phyloP scores from a whole-genome alignment of 2,329 filamentous ascomycete genomes.

The Penicillium crustosum region DNA sequence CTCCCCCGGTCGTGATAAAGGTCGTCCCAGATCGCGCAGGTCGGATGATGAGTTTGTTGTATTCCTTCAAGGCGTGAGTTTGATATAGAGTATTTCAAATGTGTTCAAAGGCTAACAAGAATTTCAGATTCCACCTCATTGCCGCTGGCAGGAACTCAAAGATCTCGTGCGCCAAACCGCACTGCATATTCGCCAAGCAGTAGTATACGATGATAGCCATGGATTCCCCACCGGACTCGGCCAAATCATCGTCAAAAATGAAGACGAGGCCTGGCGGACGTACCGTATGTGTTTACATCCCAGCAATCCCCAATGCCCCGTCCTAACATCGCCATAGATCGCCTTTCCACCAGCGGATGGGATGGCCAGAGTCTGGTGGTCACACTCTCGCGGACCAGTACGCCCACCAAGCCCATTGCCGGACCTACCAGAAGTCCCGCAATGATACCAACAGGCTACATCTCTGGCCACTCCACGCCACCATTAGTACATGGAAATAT shows the following conservation, averaged over 20 bases:
- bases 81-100: background rate
- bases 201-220: slow-evolving; percentile 46
- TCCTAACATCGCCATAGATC: slow-evolving; percentile 33
- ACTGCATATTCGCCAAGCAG: slow-evolving; percentile 45
- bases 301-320: background rate
- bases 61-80: slow-evolving; percentile 45
- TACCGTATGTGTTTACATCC: slow-evolving; percentile 35
- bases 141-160: slow-evolving; percentile 48
- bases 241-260: slow-evolving; percentile 48
- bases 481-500: slow-evolving; percentile 30
- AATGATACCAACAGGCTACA: slow-evolving; percentile 29
- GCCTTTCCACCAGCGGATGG: slow-evolving; percentile 45
- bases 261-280: slow-evolving; percentile 47
- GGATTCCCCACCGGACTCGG: slow-evolving; percentile 45
- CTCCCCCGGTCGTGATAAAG: slow-evolving; percentile 35
- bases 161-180: slow-evolving; percentile 47
- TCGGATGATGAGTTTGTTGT: slow-evolving; percentile 47
- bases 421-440: slow-evolving; percentile 44
- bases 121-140: slow-evolving; percentile 43
- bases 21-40: slow-evolving; percentile 32
- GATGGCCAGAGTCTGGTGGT: slow-evolving; percentile 46
- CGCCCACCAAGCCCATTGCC: slow-evolving; percentile 44
- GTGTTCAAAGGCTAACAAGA: slow-evolving; percentile 14
- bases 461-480: slow-evolving; percentile 36
- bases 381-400: slow-evolving; percentile 42